Conservation (phyloP, 2,329 filamentous ascomycete genomes). For the Diaporthe sp. region DNA sequence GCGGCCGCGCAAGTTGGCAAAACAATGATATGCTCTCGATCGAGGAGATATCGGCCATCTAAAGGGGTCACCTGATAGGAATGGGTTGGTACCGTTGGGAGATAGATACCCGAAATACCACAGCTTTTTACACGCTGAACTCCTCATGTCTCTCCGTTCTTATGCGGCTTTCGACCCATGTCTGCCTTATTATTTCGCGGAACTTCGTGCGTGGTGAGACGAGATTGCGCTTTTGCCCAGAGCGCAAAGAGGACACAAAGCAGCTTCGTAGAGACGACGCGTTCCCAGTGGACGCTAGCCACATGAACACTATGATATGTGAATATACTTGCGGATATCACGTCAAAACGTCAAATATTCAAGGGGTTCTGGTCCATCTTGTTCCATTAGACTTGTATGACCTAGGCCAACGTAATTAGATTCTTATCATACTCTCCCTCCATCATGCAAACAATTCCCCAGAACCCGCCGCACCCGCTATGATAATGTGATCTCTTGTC, state of each 20-base stretch:
- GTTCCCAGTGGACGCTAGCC: background rate
- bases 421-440: background rate
- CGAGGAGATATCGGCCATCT: background rate
- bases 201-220: background rate
- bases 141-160: background rate
- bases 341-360: background rate
- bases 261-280: background rate
- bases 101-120: conserved; percentile 13
- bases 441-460: background rate
- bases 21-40: background rate
- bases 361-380: background rate
- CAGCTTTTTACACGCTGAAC: too few relatives aligned
- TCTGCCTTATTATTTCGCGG: background rate
- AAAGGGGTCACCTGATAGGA: background rate
- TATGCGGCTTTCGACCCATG: background rate
- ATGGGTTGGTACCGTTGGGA: background rate
- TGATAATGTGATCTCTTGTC: conserved; percentile 3
- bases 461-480: background rate
- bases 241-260: background rate
- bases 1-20: background rate
- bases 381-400: background rate
- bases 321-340: background rate
- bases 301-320: background rate
- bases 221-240: too few relatives aligned
- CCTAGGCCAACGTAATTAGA: conserved; percentile 8